Evolutionary conservation across 2,329 filamentous ascomycete species (phyloP).

Genomic region (Fusarium sp.): DNA sequence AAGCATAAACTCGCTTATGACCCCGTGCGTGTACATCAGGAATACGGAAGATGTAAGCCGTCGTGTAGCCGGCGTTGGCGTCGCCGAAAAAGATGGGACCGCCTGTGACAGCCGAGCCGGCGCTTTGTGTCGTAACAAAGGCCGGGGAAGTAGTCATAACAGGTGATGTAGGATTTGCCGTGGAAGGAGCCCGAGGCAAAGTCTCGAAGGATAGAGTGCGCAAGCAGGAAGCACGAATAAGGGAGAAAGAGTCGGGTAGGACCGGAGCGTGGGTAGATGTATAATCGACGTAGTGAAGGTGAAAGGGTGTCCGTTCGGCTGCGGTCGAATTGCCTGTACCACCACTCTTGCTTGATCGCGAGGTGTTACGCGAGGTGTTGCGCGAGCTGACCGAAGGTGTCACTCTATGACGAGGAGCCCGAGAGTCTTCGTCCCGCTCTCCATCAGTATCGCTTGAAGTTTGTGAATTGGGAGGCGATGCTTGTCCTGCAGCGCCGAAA

Average conservation of each 20-base stretch:
- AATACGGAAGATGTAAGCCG: conserved; percentile 77
- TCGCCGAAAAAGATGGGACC: conserved; percentile 78
- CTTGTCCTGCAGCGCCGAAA: conserved; percentile 60
- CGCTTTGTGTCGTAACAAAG: conserved; percentile 67
- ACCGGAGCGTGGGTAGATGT: conserved; percentile 76
- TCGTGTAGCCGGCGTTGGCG: conserved; percentile 73
- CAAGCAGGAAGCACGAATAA: conserved; percentile 74
- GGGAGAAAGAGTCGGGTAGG: conserved; percentile 72
- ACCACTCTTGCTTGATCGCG: conserved; percentile 63
- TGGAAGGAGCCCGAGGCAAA: conserved; percentile 66
- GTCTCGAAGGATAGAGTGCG: conserved; percentile 76
- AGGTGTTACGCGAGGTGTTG: conserved; percentile 60
- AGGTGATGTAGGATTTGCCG: conserved; percentile 55
- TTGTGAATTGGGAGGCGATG: conserved; percentile 66
- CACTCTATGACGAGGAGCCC: conserved; percentile 56
- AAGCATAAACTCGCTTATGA: conserved; percentile 76
- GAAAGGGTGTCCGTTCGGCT: conserved; percentile 60
- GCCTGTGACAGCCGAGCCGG: conserved; percentile 68
- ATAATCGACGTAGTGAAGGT: conserved; percentile 75
- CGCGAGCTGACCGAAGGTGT: conserved; percentile 59
- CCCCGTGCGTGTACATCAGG: conserved; percentile 75
- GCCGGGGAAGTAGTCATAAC: conserved; percentile 57
- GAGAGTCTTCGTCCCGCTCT: conserved; percentile 59
- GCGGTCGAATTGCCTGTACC: conserved; percentile 62
- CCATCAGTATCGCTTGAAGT: conserved; percentile 65